phyloP scores from a whole-genome alignment of 331 rosid species.

The Arachis monticola region DNA sequence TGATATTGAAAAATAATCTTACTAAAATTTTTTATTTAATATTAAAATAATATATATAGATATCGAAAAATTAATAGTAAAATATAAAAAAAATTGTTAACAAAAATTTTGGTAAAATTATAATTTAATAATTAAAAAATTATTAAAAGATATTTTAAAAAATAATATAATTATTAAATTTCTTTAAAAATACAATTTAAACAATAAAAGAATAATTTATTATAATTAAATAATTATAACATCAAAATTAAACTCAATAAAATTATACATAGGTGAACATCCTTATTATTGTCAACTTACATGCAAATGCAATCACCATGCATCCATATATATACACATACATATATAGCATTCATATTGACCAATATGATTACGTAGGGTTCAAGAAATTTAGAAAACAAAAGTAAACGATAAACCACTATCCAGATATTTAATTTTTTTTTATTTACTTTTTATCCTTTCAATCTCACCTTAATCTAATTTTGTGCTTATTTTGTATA shows the following conservation, averaged over 20 bases:
- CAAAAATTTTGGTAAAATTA: too few relatives aligned
- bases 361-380: constrained; percentile 19
- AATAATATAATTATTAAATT: too few relatives aligned
- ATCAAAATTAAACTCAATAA: not conserved
- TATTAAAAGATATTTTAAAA: too few relatives aligned
- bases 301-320: constrained; percentile 16
- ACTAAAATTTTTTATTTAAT: too few relatives aligned
- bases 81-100: too few relatives aligned
- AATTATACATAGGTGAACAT: not conserved
- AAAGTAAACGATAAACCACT: constrained; percentile 40
- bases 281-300: constrained; percentile 18
- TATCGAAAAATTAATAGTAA: not conserved
- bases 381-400: not conserved
- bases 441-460: not conserved
- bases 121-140: too few relatives aligned
- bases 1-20: too few relatives aligned
- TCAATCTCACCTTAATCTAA: not conserved
- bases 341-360: not conserved
- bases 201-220: too few relatives aligned
- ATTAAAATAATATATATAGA: too few relatives aligned
- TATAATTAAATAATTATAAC: not conserved
- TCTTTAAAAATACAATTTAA: too few relatives aligned
- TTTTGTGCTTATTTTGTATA: not conserved
- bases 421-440: not conserved
- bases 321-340: not conserved